Base-by-base conservation (phyloP, 2,329 filamentous ascomycete genomes). In the Bisporella sp. region DNA sequence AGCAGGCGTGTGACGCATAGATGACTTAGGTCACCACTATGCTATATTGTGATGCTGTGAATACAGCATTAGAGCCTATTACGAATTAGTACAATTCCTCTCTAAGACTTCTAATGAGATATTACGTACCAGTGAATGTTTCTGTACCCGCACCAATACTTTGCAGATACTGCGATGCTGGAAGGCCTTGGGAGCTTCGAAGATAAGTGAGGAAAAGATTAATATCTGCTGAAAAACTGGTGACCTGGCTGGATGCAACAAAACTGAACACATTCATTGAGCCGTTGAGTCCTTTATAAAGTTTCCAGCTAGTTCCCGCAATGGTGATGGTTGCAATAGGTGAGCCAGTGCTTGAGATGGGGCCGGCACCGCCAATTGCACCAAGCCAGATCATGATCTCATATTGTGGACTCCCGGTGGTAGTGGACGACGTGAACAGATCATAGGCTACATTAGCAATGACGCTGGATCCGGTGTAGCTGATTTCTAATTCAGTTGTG, bases 321-420 rank as follows among this genome's bases (percentile, higher is more conserved):
- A 85, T 70, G 9, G 69, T 77, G 9, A 74, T 69, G 1, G 72
- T 79, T 3, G 74, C 78, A 55, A 83, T 70, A 5, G 77, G 58
- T 13, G 67, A 69, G 46, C 79, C 78, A 32, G 71, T 75, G 49
- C 67, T 64, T 47, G 72, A 74, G 59, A 84, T 80, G 29, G 79
- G 77, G 5, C 78, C 78, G 2, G 77, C 78, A 46, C 75, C 74
- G 30, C 76, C 78, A 42, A 81, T 65, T 31, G 76, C 77, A 4
- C 68, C 73, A 30, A 79, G 67, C 81, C 82, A 85, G 57, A 85
- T 73, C 81, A 85, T 85, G 58, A 85, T 70, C 66, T 85, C 82
- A 60, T 79, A 83, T 58, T 78, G 69, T n/a, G 71, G 62, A 41
- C 69, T 71, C 31, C 66, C 66, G 1, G 76, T 70, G 13, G 69